Evolutionary conservation across 306 rosid species (phyloP), one percentile per base, ranked within the genome.

Genomic region (Gynostemma pentaphyllum): DNA sequence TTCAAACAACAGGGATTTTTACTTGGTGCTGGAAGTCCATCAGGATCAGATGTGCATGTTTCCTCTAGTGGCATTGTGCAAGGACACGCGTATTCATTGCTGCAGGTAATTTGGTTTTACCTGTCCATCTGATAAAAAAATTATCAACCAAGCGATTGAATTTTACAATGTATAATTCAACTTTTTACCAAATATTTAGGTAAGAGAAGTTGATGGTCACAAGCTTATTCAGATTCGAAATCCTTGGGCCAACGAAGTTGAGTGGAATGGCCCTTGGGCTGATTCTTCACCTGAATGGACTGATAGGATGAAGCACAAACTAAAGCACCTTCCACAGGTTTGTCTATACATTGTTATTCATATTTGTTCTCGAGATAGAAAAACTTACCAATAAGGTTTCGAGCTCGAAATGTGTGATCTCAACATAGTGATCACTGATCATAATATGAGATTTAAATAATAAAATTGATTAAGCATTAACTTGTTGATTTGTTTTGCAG

Each of bases 161-260:
- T 34, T 19, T 51, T 29, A 34, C 16, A 4, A 5, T 34, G 27
- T 32, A 34, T 21, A 60, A 39, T 39, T 48, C 66, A 60, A 39
- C 14, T 2, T 60, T 40, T 27, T 54, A 18, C 44, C 28, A 28
- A 42, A 68, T 48, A 68, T 68, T 67, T 64, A 88, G 99, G 87
- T 94, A 22, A 81, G 88, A 72, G 99, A 94, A 55, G 95, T 88
- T 74, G 99, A 94, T 78, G 89, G 99, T 64, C 97, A 94, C 81
- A 94, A 86, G 82, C 94, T 94, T 68, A 95, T 94, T 73, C 99
- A 88, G 78, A 94, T 94, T 69, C 85, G 99, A 72, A 94, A 94
- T 81, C 99, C 99, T 53, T 94, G 99, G 99, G 99, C 99, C 53
- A 94, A 86, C 54, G 99, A 94, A 88, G 99, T 94, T 64, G 99